A percentile compares a stretch with the other conserved stretches of the same genome.
These are phyloP conservation scores for Prunus yedoensis DNA, from an alignment of 331 rosid species.

Conservation along the genomic window DNA sequence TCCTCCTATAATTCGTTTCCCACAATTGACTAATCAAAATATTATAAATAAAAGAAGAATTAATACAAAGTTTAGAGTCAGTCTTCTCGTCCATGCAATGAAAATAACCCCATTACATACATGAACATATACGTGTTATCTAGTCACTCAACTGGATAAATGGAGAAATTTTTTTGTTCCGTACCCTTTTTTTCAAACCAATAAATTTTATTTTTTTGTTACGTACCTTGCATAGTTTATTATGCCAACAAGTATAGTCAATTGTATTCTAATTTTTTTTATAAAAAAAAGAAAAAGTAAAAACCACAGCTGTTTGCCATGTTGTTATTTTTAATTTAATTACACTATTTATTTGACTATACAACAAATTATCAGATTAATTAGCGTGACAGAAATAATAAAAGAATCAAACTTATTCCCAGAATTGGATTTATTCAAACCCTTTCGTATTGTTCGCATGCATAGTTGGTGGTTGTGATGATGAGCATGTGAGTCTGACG, in stretches of 20 bases:
- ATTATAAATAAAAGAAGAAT: neutral
- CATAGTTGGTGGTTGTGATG: constrained; percentile 4
- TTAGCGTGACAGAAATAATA: neutral
- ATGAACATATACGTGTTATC: neutral
- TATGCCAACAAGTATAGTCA: too few relatives aligned
- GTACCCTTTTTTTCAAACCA: neutral
- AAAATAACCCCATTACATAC: neutral
- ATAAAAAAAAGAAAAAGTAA: too few relatives aligned
- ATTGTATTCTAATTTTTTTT: too few relatives aligned
- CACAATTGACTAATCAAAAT: neutral
- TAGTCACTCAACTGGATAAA: neutral
- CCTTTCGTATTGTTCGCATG: constrained; percentile 2
- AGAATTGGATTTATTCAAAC: neutral
- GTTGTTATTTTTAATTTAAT: neutral
- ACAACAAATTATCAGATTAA: neutral
- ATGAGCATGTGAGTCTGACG: neutral
- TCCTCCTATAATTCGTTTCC: neutral
- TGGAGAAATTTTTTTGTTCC: neutral
- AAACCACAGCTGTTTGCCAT: neutral
- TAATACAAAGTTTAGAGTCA: neutral
- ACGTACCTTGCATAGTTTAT: too few relatives aligned
- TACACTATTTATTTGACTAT: neutral
- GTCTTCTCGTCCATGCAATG: neutral
- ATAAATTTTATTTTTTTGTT: too few relatives aligned
- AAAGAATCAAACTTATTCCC: neutral